phyloP scores from a whole-genome alignment of 352 stramenopile species.

The Phytophthora pisi region DNA sequence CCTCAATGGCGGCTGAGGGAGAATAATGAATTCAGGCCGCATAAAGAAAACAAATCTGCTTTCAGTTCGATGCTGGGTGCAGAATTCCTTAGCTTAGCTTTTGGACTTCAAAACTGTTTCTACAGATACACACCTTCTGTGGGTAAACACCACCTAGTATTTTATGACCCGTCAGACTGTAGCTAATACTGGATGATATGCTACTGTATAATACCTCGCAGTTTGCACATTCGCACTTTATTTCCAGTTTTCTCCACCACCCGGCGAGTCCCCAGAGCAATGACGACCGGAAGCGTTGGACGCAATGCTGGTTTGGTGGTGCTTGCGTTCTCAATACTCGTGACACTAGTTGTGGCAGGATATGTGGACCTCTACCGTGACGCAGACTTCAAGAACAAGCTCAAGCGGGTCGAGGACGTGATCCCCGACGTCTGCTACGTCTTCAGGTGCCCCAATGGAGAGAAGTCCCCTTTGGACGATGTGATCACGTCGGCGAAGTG shows the following conservation, averaged over 20 bases:
- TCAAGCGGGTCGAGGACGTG: conserved; percentile 4
- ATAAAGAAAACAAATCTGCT: too few species aligned
- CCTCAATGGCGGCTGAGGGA: too few species aligned
- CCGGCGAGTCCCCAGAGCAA: background rate
- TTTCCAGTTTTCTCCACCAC: background rate
- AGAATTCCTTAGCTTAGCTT: too few species aligned
- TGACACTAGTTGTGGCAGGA: background rate
- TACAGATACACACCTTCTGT: too few species aligned
- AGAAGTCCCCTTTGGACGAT: conserved; percentile 7
- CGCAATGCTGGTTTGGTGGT: background rate
- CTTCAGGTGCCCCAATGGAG: conserved; percentile 3
- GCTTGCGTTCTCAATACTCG: background rate
- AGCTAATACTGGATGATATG: too few species aligned
- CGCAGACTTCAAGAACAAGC: conserved; percentile 20
- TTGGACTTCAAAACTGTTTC: too few species aligned
- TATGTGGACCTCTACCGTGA: conserved; percentile 26
- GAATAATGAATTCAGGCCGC: too few species aligned
- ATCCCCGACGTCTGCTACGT: conserved; percentile 19
- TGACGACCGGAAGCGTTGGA: background rate
- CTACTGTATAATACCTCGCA: background rate
- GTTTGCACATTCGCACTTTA: background rate
- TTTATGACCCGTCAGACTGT: too few species aligned
- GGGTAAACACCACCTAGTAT: too few species aligned
- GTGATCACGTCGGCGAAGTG: conserved; percentile 22
- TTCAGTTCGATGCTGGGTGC: too few species aligned